Evolutionary conservation across 768 basidiomycete genomes (phyloP), one percentile per base, ranked within the genome.

Genomic region (Calocera viscosa): DNA sequence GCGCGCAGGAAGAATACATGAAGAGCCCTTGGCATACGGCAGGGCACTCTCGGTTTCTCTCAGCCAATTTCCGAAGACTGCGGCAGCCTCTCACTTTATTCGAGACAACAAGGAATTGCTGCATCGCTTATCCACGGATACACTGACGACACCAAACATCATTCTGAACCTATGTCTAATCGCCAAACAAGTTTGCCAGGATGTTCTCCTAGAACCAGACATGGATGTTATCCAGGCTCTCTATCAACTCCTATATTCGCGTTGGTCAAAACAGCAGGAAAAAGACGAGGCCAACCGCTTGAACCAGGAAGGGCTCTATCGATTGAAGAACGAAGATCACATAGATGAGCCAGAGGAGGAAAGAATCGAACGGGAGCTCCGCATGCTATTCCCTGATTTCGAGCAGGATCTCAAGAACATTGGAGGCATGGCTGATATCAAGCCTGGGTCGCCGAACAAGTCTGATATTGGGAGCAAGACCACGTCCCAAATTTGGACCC

Each of bases 371-470:
- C 80, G 81, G 69, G 96, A 98, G 70, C 91, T 98, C 72, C 76
- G 86, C 49, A 77, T 83, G 3, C 74, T 98, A 32, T 99, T 99
- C 76, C 96, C 96, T 14, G 84, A 85, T 12, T 95, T 86, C 70
- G 89, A 88, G 34, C 83, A 88, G 66, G 79, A 67, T 22, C 43
- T 68, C 35, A 66, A 70, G 43, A 67, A 24, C 72, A 19, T 63
- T 65, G 28, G 49, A 67, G 24, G 66, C 66, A 32, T 34, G 65
- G 17, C 16, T 19, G 22, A 24, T 34, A 35, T 30, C 1, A 30
- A n/a, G 14, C 8, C 1, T n/a, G 17, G 34, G 8, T 19, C 49
- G 11, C 28, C 43, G 17, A 8, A n/a, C n/a, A 53, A 64, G 5
- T 14, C 64, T 17, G 66, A 66, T 64, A 66, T 66, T 11, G 53